Evolutionary conservation across 805 yeast genomes (phyloP).

Genomic region (Saccharomycopsis microspora): DNA sequence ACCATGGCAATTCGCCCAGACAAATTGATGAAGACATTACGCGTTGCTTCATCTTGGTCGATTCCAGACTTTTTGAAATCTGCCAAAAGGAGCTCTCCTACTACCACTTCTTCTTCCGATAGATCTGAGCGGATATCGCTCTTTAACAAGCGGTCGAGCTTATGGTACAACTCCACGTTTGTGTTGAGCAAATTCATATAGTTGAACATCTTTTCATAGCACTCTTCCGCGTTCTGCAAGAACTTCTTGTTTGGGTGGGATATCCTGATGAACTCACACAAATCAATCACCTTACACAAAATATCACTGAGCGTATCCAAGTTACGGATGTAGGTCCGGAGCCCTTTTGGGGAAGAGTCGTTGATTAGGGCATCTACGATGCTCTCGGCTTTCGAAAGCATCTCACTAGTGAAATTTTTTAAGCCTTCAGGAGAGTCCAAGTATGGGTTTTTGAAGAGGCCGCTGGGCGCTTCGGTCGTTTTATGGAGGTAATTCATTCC

Average conservation of each 20-base stretch:
- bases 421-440: conserved; percentile 64
- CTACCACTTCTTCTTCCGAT: conserved; percentile 68
- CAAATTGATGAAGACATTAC: conserved; percentile 60
- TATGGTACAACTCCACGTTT: conserved; percentile 55
- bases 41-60: conserved; percentile 53
- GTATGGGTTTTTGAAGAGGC: conserved; percentile 66
- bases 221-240: conserved; percentile 71
- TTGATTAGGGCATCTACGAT: conserved; percentile 46
- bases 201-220: conserved; percentile 83
- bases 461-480: conserved; percentile 26
- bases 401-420: conserved; percentile 48
- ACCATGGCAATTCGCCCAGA: conserved; percentile 71
- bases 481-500: conserved; percentile 19
- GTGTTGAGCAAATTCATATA: conserved; percentile 91
- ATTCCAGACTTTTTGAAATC: conserved; percentile 91
- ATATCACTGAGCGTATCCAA: conserved; percentile 82
- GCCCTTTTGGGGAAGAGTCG: conserved; percentile 33
- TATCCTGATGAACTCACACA: conserved; percentile 85
- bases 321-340: conserved; percentile 41
- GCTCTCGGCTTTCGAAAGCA: conserved; percentile 53
- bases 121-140: conserved; percentile 25
- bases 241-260: conserved; percentile 70
- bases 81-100: conserved; percentile 65
- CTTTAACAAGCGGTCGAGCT: conserved; percentile 44
- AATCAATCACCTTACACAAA: conserved; percentile 84